A percentile compares a stretch with the other conserved stretches of the same genome.
These are phyloP conservation scores for Plenodomus lindquistii DNA, from an alignment of 2,329 filamentous ascomycete genomes.

Conservation along the genomic window DNA sequence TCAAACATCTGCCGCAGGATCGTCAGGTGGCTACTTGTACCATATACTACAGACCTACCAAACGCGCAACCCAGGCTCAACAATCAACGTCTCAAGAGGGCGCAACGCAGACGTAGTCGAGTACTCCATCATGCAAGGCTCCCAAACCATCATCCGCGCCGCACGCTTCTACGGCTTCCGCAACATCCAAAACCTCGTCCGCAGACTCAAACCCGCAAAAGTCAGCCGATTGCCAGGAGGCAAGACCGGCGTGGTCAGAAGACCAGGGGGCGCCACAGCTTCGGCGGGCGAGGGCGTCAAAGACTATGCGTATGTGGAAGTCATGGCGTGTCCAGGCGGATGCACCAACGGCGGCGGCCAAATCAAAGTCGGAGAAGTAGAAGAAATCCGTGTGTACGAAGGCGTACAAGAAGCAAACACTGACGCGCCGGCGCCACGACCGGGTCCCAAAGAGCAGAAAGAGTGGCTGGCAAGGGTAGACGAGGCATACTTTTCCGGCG, in stretches of 20 bases:
- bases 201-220: slow-evolving; percentile 81
- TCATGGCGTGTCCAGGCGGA: slow-evolving; percentile 98
- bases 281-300: slow-evolving; percentile 61
- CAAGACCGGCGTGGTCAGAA: slow-evolving; percentile 49
- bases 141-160: slow-evolving; percentile 40
- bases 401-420: slow-evolving; percentile 28
- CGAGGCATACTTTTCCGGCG: slow-evolving; percentile 85
- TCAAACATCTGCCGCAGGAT: slow-evolving; percentile 64
- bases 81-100: slow-evolving; percentile 72
- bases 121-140: slow-evolving; percentile 67
- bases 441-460: slow-evolving; percentile 79
- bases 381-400: slow-evolving; percentile 43
- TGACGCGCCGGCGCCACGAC: slow-evolving; percentile 52
- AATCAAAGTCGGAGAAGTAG: slow-evolving; percentile 83
- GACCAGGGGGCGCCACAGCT: slow-evolving; percentile 71
- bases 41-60: slow-evolving; percentile 80
- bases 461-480: slow-evolving; percentile 58
- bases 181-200: slow-evolving; percentile 96
- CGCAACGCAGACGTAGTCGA: slow-evolving; percentile 92
- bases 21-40: slow-evolving; percentile 86
- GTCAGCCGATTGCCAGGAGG: slow-evolving; percentile 58
- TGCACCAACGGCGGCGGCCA: slow-evolving; percentile 98
- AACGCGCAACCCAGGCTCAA: slow-evolving; percentile 69
- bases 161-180: slow-evolving; percentile 96
- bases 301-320: slow-evolving; percentile 94